Evolutionary conservation across 495 filamentous ascomycete genomes (phyloP).

Genomic region (Xylaria scruposa): DNA sequence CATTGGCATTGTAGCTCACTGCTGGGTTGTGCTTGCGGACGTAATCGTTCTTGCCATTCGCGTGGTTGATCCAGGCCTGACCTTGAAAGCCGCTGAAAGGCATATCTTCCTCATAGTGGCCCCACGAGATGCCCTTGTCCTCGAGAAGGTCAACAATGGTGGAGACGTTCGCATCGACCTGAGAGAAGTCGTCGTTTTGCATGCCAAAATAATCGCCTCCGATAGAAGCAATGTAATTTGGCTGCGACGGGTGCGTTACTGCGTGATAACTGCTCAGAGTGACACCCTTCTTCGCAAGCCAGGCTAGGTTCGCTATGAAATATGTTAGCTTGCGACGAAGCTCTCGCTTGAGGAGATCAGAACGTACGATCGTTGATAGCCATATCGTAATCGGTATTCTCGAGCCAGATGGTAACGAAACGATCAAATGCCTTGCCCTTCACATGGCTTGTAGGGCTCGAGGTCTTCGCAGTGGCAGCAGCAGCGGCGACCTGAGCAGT

Average conservation of each 20-base stretch:
- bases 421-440: constrained; percentile 70
- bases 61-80: constrained; percentile 57
- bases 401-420: constrained; percentile 73
- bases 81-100: constrained; percentile 74
- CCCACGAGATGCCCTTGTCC: constrained; percentile 70
- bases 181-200: constrained; percentile 66
- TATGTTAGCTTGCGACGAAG: constrained; percentile 8
- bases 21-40: constrained; percentile 81
- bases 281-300: constrained; percentile 53
- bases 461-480: constrained; percentile 45
- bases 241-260: constrained; percentile 61
- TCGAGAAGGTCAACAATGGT: constrained; percentile 75
- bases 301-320: constrained; percentile 44
- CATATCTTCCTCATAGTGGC: constrained; percentile 71
- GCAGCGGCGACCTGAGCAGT: constrained; percentile 40
- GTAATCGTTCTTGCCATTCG: constrained; percentile 64
- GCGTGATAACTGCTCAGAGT: constrained; percentile 17
- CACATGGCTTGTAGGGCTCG: constrained; percentile 65
- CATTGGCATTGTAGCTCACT: constrained; percentile 65
- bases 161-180: constrained; percentile 65
- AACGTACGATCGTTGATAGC: constrained; percentile 43
- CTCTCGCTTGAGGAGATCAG: neutral
- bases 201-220: constrained; percentile 73
- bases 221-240: constrained; percentile 71
- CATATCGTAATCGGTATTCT: constrained; percentile 69